phyloP scores from a whole-genome alignment of 176 grass and related monocot genomes.

The Avena atlantica region DNA sequence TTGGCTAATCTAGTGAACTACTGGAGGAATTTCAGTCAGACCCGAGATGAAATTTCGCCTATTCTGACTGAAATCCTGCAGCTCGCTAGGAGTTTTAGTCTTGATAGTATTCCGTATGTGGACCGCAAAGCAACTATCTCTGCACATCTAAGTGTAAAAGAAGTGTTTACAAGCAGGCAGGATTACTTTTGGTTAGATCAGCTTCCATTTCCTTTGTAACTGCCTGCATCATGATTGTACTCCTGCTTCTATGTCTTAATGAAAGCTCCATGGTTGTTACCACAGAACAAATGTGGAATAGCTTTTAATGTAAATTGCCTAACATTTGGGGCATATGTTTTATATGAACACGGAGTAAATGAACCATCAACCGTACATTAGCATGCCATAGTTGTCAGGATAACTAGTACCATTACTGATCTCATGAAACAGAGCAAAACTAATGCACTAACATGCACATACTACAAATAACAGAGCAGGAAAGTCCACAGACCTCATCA shows the following conservation, averaged over 20 bases:
- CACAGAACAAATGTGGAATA: neutral
- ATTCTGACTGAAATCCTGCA: too few species aligned
- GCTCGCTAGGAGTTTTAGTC: too few species aligned
- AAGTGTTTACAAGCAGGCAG: too few species aligned
- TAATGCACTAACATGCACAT: constrained; percentile 37
- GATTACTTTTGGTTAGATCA: too few species aligned
- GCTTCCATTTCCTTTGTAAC: too few species aligned
- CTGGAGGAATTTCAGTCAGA: too few species aligned
- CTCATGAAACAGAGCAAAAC: constrained; percentile 20
- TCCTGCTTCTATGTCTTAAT: neutral
- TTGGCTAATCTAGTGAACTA: too few species aligned
- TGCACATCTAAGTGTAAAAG: too few species aligned
- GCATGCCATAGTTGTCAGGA: neutral
- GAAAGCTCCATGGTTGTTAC: neutral
- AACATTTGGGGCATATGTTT: constrained; percentile 9
- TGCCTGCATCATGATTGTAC: too few species aligned
- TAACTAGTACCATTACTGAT: constrained; percentile 1
- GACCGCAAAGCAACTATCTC: too few species aligned
- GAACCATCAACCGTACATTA: neutral
- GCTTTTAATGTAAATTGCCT: neutral
- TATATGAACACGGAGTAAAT: neutral
- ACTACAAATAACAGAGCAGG: constrained; percentile 13
- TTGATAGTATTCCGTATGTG: too few species aligned
- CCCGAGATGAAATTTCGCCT: too few species aligned
- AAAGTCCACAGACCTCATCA: constrained; percentile 66